Percentiles rank a stretch among this genome's conserved stretches.
Evolutionary conservation across 2,329 filamentous ascomycete genomes (phyloP).

Genomic region (Incumbomyces delicatus): DNA sequence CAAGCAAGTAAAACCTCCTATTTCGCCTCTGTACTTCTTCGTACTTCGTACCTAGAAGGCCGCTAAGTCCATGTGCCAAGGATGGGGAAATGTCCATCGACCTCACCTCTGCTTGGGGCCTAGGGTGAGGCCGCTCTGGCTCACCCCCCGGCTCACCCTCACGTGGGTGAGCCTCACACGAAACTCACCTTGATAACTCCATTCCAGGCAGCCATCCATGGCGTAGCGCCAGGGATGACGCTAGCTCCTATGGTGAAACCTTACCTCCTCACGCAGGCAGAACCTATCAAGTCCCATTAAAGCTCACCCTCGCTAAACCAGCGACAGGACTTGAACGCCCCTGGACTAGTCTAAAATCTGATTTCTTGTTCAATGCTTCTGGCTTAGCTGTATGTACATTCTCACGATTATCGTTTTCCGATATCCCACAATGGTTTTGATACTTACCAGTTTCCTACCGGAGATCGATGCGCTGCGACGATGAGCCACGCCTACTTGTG

Average conservation of each 20-base stretch:
- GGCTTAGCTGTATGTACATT: background rate
- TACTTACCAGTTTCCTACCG: constrained; percentile 37
- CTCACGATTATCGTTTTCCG: too few relatives aligned
- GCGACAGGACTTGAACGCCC: constrained; percentile 2
- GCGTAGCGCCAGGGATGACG: constrained; percentile 1
- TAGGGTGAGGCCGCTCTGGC: constrained; percentile 2
- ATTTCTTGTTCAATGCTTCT: background rate
- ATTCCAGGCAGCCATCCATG: constrained; percentile 3
- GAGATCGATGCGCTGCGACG: constrained; percentile 50
- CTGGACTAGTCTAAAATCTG: constrained; percentile 2
- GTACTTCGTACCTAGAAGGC: too few relatives aligned
- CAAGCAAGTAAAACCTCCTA: too few relatives aligned
- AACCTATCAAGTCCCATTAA: background rate
- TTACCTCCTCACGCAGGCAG: constrained; percentile 1
- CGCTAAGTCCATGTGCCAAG: too few relatives aligned
- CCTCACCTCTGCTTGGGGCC: background rate
- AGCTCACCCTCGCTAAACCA: background rate
- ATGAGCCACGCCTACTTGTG: constrained; percentile 44
- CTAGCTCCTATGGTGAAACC: constrained; percentile 4
- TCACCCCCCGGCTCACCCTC: constrained; percentile 2
- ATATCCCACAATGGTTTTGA: too few relatives aligned
- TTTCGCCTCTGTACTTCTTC: too few relatives aligned
- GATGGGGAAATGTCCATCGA: background rate
- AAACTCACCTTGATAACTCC: background rate
- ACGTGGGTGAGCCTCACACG: constrained; percentile 2